Conservation (phyloP, 129 eudicot species). For the Rutidosis leptorrhynchoides region DNA sequence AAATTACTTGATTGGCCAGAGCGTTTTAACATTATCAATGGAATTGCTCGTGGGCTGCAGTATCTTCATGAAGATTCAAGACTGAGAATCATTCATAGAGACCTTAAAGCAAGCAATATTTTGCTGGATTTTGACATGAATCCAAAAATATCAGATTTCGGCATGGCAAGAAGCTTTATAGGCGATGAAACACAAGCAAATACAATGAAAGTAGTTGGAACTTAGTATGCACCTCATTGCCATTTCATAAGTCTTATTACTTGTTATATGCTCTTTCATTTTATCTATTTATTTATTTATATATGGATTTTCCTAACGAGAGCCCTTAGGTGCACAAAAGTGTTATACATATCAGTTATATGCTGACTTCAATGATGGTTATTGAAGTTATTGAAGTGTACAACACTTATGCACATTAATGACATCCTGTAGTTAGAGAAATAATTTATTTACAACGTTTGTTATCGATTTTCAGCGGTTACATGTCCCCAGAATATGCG, state of each 20-base stretch:
- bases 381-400: too few relatives aligned
- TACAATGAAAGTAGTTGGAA: conserved; percentile 48
- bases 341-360: too few relatives aligned
- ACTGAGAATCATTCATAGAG: conserved; percentile 35
- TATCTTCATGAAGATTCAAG: conserved; percentile 56
- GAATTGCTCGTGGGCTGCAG: conserved; percentile 47
- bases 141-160: conserved; percentile 54
- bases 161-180: conserved; percentile 49
- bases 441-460: too few relatives aligned
- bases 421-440: too few relatives aligned
- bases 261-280: neutral
- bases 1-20: conserved; percentile 39
- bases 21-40: conserved; percentile 46
- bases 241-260: neutral
- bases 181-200: conserved; percentile 43
- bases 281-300: too few relatives aligned
- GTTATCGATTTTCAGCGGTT: conserved; percentile 28
- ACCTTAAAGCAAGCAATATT: conserved; percentile 49
- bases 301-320: too few relatives aligned
- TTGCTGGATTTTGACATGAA: conserved; percentile 40
- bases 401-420: too few relatives aligned
- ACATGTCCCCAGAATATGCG: conserved; percentile 44
- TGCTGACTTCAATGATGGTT: too few relatives aligned
- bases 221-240: conserved; percentile 37
- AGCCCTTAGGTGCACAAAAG: too few relatives aligned